These are phyloP conservation scores for Nicotiana otophora DNA, from an alignment of 257 asterid species.

Conservation along the genomic window DNA sequence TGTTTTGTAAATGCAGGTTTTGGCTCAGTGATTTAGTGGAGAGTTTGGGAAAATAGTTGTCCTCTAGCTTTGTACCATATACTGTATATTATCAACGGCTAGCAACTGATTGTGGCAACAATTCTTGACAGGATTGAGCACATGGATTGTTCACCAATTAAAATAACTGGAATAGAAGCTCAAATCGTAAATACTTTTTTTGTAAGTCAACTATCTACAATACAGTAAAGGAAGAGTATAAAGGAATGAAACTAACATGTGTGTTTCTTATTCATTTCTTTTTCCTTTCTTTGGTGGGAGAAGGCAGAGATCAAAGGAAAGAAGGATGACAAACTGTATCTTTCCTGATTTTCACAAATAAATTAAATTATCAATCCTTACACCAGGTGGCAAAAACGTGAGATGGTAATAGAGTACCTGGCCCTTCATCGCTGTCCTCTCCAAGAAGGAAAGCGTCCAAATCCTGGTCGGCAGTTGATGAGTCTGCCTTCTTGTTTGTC, in stretches of 20 bases:
- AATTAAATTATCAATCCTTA: neutral
- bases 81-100: neutral
- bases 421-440: slow-evolving; percentile 81
- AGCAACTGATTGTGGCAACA: neutral
- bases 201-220: neutral
- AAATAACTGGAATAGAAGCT: neutral
- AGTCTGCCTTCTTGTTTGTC: slow-evolving; percentile 36
- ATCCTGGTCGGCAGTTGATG: slow-evolving; percentile 75
- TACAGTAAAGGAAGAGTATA: neutral
- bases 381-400: neutral
- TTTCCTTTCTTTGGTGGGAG: neutral
- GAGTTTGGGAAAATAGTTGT: too few relatives aligned
- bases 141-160: neutral
- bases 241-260: neutral
- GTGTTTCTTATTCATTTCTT: neutral
- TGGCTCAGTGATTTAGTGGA: too few relatives aligned
- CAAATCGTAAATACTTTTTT: neutral
- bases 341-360: neutral
- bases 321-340: neutral
- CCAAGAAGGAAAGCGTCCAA: slow-evolving; percentile 94
- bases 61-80: neutral
- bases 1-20: too few relatives aligned
- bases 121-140: neutral
- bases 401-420: slow-evolving; percentile 46
- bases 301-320: neutral